Evolutionary conservation across 2,329 filamentous ascomycete species (phyloP).

Genomic region (Botryotinia globosa): DNA sequence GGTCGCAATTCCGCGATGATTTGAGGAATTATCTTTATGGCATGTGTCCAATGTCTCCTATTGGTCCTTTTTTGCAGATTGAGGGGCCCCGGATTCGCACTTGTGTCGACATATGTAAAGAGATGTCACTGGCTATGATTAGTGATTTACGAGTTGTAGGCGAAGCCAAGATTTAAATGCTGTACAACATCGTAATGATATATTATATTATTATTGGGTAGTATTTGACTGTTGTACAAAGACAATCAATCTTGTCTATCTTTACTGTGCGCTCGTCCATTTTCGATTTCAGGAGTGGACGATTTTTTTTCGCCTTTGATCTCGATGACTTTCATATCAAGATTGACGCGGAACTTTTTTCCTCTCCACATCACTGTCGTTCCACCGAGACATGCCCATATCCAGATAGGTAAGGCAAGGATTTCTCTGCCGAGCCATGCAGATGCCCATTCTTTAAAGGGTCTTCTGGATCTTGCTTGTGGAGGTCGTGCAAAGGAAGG

Average conservation of each 20-base stretch:
- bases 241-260: slow-evolving; percentile 32
- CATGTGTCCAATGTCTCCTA: background rate
- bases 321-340: slow-evolving; percentile 78
- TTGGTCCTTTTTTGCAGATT: background rate
- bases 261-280: slow-evolving; percentile 30
- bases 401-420: slow-evolving; percentile 85
- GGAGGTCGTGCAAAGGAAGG: slow-evolving; percentile 74
- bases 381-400: slow-evolving; percentile 84
- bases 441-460: slow-evolving; percentile 67
- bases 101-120: background rate
- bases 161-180: background rate
- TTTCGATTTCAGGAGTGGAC: slow-evolving; percentile 23
- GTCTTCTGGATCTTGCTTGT: slow-evolving; percentile 47
- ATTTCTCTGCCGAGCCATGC: slow-evolving; percentile 84
- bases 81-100: slow-evolving; percentile 4
- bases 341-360: slow-evolving; percentile 72
- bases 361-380: slow-evolving; percentile 86
- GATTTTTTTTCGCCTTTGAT: slow-evolving; percentile 25
- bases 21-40: background rate
- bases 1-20: background rate
- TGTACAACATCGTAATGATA: background rate
- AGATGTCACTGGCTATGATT: slow-evolving; percentile 3
- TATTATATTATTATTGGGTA: slow-evolving; percentile 5
- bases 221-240: background rate
- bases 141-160: background rate